These are phyloP conservation scores for Emmonsia crescens DNA, from an alignment of 2,329 filamentous ascomycete genomes.

Conservation along the genomic window DNA sequence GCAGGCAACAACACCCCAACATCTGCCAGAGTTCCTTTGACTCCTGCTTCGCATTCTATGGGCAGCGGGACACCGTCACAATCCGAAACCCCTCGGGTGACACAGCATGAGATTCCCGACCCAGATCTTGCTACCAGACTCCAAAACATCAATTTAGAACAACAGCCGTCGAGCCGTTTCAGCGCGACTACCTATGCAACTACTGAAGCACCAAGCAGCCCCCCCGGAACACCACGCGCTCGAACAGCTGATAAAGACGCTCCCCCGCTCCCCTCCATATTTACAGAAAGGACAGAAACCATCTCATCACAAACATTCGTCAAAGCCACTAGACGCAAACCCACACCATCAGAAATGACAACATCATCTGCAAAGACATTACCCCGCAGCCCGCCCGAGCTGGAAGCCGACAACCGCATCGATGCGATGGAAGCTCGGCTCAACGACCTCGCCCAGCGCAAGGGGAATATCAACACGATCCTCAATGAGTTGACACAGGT, in stretches of 20 bases:
- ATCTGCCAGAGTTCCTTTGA: constrained; percentile 8
- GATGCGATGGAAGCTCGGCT: constrained; percentile 56
- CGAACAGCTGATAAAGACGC: constrained; percentile 27
- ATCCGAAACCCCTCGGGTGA: background rate
- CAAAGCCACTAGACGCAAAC: constrained; percentile 31
- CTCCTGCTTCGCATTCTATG: constrained; percentile 8
- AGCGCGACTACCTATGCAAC: constrained; percentile 54
- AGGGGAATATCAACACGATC: constrained; percentile 59
- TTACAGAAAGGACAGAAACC: constrained; percentile 26
- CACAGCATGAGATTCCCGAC: constrained; percentile 7
- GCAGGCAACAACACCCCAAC: constrained; percentile 27
- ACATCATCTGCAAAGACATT: constrained; percentile 41
- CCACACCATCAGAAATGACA: constrained; percentile 29
- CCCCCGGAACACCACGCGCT: constrained; percentile 29
- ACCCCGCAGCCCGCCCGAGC: constrained; percentile 51
- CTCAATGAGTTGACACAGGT: constrained; percentile 69
- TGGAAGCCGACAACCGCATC: constrained; percentile 52
- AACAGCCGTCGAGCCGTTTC: constrained; percentile 50
- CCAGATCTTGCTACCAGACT: constrained; percentile 24
- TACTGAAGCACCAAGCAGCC: constrained; percentile 36
- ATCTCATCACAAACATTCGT: constrained; percentile 15
- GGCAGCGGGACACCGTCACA: constrained; percentile 12
- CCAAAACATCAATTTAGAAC: constrained; percentile 33
- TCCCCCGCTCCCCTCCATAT: constrained; percentile 22
- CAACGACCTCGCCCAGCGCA: constrained; percentile 53